Conservation (phyloP, 1,284 basidiomycete species). For the Wallemia hederae region DNA sequence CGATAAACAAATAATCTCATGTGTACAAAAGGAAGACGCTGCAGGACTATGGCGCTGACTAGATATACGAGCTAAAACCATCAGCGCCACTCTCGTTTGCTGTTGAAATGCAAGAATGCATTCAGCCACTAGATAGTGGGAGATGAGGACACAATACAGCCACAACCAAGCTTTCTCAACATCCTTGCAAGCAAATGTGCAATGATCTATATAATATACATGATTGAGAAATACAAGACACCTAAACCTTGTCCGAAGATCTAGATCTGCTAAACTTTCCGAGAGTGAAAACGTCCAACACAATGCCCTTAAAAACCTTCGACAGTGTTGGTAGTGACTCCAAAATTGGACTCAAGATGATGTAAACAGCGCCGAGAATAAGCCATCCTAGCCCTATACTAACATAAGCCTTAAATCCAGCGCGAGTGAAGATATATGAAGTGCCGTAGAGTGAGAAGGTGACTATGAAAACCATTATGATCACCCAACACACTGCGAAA, state of each 20-base stretch:
- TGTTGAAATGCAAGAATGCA: no score
- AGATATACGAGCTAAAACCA: no score
- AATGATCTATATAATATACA: no score
- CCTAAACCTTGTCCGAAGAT: background rate
- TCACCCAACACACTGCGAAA: constrained; percentile 9
- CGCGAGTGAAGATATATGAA: constrained; percentile 33
- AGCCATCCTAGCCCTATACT: constrained; percentile 49
- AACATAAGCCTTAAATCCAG: constrained; percentile 35
- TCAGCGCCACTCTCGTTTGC: no score
- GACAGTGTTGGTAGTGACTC: constrained; percentile 40
- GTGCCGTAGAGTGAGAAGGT: constrained; percentile 61
- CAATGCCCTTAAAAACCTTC: constrained; percentile 29
- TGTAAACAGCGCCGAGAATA: constrained; percentile 36
- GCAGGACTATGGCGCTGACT: no score
- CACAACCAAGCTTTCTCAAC: no score
- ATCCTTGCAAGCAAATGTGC: no score
- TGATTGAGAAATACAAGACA: no score
- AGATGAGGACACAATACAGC: no score
- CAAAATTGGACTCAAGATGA: constrained; percentile 56
- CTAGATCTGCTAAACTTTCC: background rate
- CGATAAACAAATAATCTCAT: no score
- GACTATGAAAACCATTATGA: constrained; percentile 36
- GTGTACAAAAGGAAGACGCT: no score
- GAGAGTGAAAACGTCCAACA: constrained; percentile 12
- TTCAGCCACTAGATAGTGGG: no score